A percentile compares a stretch with the other conserved stretches of the same genome.
Evolutionary conservation across 768 basidiomycete species (phyloP).

Genomic region (Collybia nuda): DNA sequence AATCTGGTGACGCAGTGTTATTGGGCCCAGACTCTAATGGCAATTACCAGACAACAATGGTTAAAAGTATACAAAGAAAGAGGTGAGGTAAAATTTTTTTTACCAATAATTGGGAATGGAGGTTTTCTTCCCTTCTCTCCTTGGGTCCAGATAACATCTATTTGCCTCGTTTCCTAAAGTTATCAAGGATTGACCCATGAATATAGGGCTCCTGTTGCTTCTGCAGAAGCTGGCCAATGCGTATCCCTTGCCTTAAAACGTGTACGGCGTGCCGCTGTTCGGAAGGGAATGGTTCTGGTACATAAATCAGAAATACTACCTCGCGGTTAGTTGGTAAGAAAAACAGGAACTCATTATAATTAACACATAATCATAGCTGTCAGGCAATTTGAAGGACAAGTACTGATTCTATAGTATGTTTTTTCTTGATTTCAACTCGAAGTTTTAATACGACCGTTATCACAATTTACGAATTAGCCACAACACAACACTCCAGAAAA

Average conservation of each 20-base stretch:
- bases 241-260: slow-evolving; percentile 93
- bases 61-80: slow-evolving; percentile 95
- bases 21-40: slow-evolving; percentile 94
- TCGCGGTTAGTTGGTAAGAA: slow-evolving; percentile 46
- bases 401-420: slow-evolving; percentile 86
- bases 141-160: too few relatives aligned
- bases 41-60: slow-evolving; percentile 72
- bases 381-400: slow-evolving; percentile 88
- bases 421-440: neutral
- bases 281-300: slow-evolving; percentile 95
- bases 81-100: slow-evolving; percentile 39
- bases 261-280: slow-evolving; percentile 72
- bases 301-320: slow-evolving; percentile 78
- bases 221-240: slow-evolving; percentile 94
- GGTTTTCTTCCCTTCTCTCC: neutral
- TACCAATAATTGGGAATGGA: neutral
- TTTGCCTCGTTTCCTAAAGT: too few relatives aligned
- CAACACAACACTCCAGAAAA: slow-evolving; percentile 89
- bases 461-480: slow-evolving; percentile 47
- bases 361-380: slow-evolving; percentile 48
- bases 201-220: slow-evolving; percentile 70
- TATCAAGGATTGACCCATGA: too few relatives aligned
- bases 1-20: slow-evolving; percentile 78
- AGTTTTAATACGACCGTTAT: neutral
- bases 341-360: neutral